These are phyloP conservation scores for Nadsonia commutata DNA, from an alignment of 1,139 yeast species.

Conservation along the genomic window DNA sequence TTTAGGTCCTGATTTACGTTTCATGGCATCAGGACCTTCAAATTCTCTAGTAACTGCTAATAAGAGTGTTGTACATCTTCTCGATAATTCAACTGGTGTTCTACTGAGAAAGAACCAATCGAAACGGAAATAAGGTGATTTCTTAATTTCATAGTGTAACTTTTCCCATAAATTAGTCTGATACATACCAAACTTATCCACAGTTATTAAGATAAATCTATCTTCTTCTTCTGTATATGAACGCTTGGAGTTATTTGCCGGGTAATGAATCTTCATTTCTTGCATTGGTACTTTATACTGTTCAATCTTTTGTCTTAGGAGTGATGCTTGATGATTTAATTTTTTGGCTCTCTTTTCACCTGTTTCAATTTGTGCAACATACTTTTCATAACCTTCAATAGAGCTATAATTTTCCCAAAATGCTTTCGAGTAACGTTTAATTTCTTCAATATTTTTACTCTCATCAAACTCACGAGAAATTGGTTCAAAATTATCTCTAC, in stretches of 20 bases:
- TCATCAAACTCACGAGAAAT: constrained; percentile 39
- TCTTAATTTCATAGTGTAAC: constrained; percentile 61
- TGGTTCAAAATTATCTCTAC: constrained; percentile 44
- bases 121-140: constrained; percentile 63
- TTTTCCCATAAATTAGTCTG: constrained; percentile 62
- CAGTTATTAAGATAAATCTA: constrained; percentile 57
- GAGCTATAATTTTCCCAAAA: constrained; percentile 67
- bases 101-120: constrained; percentile 87
- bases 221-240: constrained; percentile 80
- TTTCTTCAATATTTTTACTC: constrained; percentile 52
- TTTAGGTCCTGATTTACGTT: constrained; percentile 12
- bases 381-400: constrained; percentile 78
- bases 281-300: constrained; percentile 56
- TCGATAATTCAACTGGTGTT: constrained; percentile 70
- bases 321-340: constrained; percentile 46
- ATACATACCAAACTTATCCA: constrained; percentile 69
- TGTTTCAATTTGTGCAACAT: constrained; percentile 64
- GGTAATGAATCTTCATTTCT: constrained; percentile 69
- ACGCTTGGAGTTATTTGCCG: constrained; percentile 71
- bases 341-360: constrained; percentile 74
- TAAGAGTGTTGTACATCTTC: constrained; percentile 70
- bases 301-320: constrained; percentile 51
- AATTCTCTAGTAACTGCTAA: constrained; percentile 20
- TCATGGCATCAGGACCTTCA: constrained; percentile 20
- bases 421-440: constrained; percentile 48